Base-by-base conservation (phyloP, 2,329 filamentous ascomycete genomes). In the Pezicula neosporulosa region DNA sequence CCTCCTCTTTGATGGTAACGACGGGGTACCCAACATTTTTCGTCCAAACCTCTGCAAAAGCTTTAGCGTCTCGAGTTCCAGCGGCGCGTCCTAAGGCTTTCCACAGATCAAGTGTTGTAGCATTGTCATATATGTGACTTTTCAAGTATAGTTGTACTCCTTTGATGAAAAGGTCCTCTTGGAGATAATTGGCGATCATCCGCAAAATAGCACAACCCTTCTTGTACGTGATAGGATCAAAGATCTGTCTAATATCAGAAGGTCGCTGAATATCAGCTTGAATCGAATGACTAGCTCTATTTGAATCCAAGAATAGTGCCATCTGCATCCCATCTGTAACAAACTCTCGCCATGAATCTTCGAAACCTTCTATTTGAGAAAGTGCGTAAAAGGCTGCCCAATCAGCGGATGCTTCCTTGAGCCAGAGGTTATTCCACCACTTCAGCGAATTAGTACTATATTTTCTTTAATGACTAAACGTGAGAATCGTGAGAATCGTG, bases 391-490 rank as follows among this genome's bases (percentile, higher is more conserved):
- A 30, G 3, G 41, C 24, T 1, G 51, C 49, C 85, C 85, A 88
- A 43, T 84, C 87, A 35, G 85, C 84, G 61, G 88, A 88, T 37
- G 83, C 83, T 66, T 89, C 85, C 66, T 88, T 88, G 48, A 88
- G 75, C 85, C 85, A 88, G 24, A 88, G 68, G 38, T 82, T 83
- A 63, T 87, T 84, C 85, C 85, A 88, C 71, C 86, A 87, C 65
- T 30, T 21, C 5, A 21, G 5, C 21, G 21, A 21, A 21, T 21
- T n/a, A n/a, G n/a, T n/a, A n/a, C n/a, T n/a, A n/a, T n/a, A n/a
- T n/a, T n/a, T n/a, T n/a, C n/a, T n/a, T 21, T 5, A 21, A 21
- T 3, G 21, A 21, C 5, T 5, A 21, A 21, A 21, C 3, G 21
- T 21, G 5, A 21, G 21, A 21, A 5, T 5, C 3, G 21, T 21